Evolutionary conservation across 208 protist genomes (phyloP), one percentile per base, ranked within the genome.

Genomic region (Leishmania guyanensis): DNA sequence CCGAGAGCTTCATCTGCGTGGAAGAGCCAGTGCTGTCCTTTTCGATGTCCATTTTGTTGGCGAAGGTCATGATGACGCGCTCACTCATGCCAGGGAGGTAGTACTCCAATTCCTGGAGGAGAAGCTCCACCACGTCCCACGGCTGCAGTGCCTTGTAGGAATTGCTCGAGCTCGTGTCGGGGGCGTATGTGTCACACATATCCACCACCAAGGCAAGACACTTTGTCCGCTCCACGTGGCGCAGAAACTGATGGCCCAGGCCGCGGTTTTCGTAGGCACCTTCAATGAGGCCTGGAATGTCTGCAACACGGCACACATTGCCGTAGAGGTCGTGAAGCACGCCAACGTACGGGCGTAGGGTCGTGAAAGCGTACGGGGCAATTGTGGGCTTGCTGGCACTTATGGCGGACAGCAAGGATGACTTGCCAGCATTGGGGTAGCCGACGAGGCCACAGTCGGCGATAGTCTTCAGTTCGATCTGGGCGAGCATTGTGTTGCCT

Each of bases 341-440:
- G 14, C 96, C 97, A 5, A 99, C 90, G 78, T 95, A 97, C 2
- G 97, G 97, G 3, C 94, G 94, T 33, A 97, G 86, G 9, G 97
- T 98, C 5, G 96, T 98, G 90, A 98, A 99, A 29, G 93, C 88
- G 83, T 98, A 98, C 16, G 91, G 91, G 56, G 96, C 94, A 62
- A 98, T 87, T 51, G 85, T 81, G 3, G 97, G 96, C 79, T 97
- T 95, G 78, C 91, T 94, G 14, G 84, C 53, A 75, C 90, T 98
- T 69, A 99, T 94, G 69, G 97, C 91, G n/a, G 89, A 89, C 29
- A 99, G 90, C 39, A 99, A 77, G 20, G 95, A 95, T 4, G 95
- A 98, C 88, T 99, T 99, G 9, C 97, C 97, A 6, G 95, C 93
- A 71, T 99, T 99, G 0, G 97, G 95, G 85, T 96, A 98, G 12